phyloP scores from a whole-genome alignment of 176 grass and related monocot species.

The Raddia guianensis region DNA sequence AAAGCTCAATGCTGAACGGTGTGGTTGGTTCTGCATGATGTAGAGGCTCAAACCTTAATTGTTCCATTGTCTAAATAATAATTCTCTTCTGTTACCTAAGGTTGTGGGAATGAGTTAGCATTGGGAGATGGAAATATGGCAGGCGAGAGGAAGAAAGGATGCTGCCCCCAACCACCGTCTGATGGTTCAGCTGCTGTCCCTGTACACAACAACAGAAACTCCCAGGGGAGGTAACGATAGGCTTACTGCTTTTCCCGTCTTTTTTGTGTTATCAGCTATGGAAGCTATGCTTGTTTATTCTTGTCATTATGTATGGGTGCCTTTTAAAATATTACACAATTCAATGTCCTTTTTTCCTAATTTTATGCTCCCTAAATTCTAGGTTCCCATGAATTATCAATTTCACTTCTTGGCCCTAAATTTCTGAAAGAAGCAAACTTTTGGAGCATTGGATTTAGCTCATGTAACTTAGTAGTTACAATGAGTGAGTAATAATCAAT shows the following conservation, averaged over 20 bases:
- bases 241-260: slow-evolving; percentile 23
- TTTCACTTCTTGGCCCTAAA: neutral
- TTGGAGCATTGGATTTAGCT: neutral
- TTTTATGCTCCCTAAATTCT: neutral
- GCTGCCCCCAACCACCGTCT: slow-evolving; percentile 44
- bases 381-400: neutral
- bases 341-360: neutral
- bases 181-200: slow-evolving; percentile 42
- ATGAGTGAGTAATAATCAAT: neutral
- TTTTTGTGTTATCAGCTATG: slow-evolving; percentile 25
- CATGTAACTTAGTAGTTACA: neutral
- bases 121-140: slow-evolving; percentile 50
- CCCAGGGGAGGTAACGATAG: slow-evolving; percentile 48
- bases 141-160: slow-evolving; percentile 64
- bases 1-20: too few relatives aligned
- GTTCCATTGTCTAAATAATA: too few relatives aligned
- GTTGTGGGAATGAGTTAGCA: slow-evolving; percentile 53
- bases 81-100: slow-evolving; percentile 36
- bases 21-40: too few relatives aligned
- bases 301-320: slow-evolving; percentile 40
- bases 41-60: too few relatives aligned
- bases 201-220: slow-evolving; percentile 36
- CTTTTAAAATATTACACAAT: slow-evolving; percentile 15
- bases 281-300: slow-evolving; percentile 19
- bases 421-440: slow-evolving; percentile 25